These are phyloP conservation scores for Tripidium arundinaceum DNA, from an alignment of 202 grass and related monocot species.

Conservation along the genomic window DNA sequence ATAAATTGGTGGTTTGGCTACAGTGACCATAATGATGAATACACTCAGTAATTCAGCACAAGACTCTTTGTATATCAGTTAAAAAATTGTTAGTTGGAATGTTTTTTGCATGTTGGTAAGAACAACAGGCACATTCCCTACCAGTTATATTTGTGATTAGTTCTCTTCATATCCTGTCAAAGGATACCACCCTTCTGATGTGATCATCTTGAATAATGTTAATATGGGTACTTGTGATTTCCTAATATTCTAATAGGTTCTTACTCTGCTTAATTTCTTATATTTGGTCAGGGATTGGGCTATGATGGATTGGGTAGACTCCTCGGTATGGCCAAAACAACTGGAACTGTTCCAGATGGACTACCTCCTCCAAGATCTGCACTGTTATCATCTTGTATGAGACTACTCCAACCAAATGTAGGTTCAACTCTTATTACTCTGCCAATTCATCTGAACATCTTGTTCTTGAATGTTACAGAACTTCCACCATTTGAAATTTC, in stretches of 20 bases:
- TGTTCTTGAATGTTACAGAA: background rate
- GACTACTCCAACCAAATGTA: constrained; percentile 70
- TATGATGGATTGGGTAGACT: constrained; percentile 68
- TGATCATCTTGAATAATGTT: constrained; percentile 12
- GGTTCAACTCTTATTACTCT: constrained; percentile 28
- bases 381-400: constrained; percentile 65
- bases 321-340: constrained; percentile 65
- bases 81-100: too few relatives aligned
- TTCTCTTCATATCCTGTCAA: constrained; percentile 13
- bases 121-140: background rate
- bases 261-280: constrained; percentile 21
- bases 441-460: background rate
- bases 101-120: background rate
- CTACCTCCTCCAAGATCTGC: constrained; percentile 69
- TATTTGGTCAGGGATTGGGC: constrained; percentile 47
- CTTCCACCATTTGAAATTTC: background rate
- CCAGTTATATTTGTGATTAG: constrained; percentile 21
- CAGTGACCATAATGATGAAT: too few relatives aligned
- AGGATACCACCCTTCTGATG: background rate
- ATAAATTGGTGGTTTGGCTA: too few relatives aligned
- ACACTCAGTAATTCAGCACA: too few relatives aligned
- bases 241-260: background rate
- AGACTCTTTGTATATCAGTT: too few relatives aligned
- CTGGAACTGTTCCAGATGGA: constrained; percentile 64
- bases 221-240: background rate